These are phyloP conservation scores for Leccinum variicolor DNA, from an alignment of 768 basidiomycete genomes.

Conservation along the genomic window DNA sequence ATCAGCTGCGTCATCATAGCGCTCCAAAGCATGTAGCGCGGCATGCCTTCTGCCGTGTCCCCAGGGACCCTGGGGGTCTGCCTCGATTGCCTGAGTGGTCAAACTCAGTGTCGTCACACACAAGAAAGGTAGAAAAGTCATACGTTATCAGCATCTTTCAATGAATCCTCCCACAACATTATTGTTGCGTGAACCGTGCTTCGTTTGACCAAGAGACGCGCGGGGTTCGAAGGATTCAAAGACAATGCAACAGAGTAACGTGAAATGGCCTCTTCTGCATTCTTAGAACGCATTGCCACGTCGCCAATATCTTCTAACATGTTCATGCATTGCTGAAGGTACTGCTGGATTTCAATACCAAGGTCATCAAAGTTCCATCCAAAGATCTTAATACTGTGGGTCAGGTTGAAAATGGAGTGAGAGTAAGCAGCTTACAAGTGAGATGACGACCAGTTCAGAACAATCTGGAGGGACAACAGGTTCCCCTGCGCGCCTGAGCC, in stretches of 20 bases:
- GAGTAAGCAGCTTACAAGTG: constrained; percentile 1
- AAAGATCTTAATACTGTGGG: background rate
- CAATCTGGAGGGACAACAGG: background rate
- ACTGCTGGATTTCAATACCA: background rate
- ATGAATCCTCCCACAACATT: constrained; percentile 1
- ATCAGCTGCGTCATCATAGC: background rate
- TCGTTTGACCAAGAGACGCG: constrained; percentile 6
- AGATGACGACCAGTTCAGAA: constrained; percentile 1
- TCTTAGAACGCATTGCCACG: background rate
- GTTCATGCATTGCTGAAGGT: background rate
- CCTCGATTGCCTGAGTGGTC: background rate
- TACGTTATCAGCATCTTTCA: no score
- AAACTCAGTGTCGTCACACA: background rate
- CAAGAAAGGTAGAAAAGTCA: no score
- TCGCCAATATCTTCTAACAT: background rate
- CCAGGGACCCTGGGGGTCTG: background rate
- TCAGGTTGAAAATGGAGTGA: background rate
- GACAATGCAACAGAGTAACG: background rate
- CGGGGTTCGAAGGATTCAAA: background rate
- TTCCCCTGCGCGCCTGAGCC: no score
- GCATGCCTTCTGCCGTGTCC: constrained; percentile 1
- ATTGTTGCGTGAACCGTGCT: background rate
- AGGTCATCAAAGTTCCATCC: constrained; percentile 13
- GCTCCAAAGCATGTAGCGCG: background rate
- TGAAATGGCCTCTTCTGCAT: background rate